These are phyloP conservation scores for Rugosomyces carneus DNA, from an alignment of 1,284 basidiomycete genomes.

Conservation along the genomic window DNA sequence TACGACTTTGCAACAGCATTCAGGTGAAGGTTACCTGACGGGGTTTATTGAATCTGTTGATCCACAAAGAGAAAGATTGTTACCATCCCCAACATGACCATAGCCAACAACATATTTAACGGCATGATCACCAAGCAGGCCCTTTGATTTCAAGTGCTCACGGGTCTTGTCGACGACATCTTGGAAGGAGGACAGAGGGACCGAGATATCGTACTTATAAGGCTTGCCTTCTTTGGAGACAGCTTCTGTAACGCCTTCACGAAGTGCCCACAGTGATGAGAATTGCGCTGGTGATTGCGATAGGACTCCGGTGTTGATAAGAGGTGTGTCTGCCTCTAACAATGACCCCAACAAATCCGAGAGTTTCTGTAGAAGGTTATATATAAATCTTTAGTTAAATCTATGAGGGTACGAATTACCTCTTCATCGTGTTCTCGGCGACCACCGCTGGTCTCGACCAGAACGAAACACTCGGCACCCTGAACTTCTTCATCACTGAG, in stretches of 20 bases:
- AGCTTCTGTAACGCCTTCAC: constrained; percentile 94
- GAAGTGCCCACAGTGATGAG: constrained; percentile 84
- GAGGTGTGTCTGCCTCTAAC: constrained; percentile 64
- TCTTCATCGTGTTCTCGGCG: constrained; percentile 94
- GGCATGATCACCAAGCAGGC: constrained; percentile 64
- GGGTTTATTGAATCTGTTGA: constrained; percentile 6
- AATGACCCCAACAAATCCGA: constrained; percentile 75
- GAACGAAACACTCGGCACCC: constrained; percentile 84
- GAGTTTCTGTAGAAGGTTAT: constrained; percentile 69
- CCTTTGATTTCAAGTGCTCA: constrained; percentile 67
- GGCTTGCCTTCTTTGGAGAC: constrained; percentile 91
- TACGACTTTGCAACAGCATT: constrained; percentile 90
- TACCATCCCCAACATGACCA: constrained; percentile 95
- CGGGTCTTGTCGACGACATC: constrained; percentile 81
- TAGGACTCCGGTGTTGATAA: constrained; percentile 89
- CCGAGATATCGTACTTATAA: constrained; percentile 97
- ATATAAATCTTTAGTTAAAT: constrained; percentile 5
- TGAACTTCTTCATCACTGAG: constrained; percentile 63
- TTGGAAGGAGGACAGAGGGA: constrained; percentile 88
- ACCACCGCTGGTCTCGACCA: constrained; percentile 94
- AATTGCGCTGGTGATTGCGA: constrained; percentile 93
- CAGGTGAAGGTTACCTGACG: constrained; percentile 85
- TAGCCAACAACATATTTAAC: constrained; percentile 88
- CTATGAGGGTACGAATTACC: constrained; percentile 35
- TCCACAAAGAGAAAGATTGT: constrained; percentile 9